Evolutionary conservation across 1,139 yeast genomes (phyloP).

Genomic region (Maudiozyma humilis): DNA sequence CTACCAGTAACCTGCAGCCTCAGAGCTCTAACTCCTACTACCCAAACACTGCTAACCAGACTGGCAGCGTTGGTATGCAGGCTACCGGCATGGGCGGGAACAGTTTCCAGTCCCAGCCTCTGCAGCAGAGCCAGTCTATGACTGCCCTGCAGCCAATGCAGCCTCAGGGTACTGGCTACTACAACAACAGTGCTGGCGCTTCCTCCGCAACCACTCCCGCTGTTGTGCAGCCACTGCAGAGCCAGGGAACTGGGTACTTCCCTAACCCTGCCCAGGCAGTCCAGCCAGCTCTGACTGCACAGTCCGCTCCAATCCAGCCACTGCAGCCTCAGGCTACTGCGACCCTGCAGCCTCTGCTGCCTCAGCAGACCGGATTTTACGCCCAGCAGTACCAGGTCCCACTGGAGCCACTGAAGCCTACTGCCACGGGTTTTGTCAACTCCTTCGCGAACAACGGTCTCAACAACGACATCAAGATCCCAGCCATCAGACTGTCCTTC

Average conservation of each 20-base stretch:
- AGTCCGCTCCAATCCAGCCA: conserved; percentile 11
- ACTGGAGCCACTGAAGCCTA: conserved; percentile 31
- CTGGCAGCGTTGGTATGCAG: not conserved
- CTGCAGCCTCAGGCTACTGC: conserved; percentile 18
- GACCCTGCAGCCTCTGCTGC: conserved; percentile 17
- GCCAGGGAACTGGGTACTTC: conserved; percentile 11
- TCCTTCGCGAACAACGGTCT: conserved; percentile 33
- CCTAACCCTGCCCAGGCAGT: conserved; percentile 7
- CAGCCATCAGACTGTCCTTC: conserved; percentile 68
- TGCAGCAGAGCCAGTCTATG: not conserved
- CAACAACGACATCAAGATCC: conserved; percentile 44
- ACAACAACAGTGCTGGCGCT: conserved; percentile 5
- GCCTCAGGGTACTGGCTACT: conserved; percentile 12
- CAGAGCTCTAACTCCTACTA: not conserved
- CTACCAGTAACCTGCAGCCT: not conserved
- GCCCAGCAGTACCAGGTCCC: conserved; percentile 28
- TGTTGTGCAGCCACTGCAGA: conserved; percentile 3
- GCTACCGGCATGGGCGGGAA: not conserved
- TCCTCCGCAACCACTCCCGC: conserved; percentile 5
- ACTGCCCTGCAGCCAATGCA: conserved; percentile 2
- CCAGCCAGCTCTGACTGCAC: conserved; percentile 10
- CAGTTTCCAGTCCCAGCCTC: conserved; percentile 3
- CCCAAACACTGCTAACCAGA: conserved; percentile 4
- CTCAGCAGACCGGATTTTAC: conserved; percentile 35
- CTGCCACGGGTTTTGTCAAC: conserved; percentile 34